Conservation (phyloP, 2,329 filamentous ascomycete species). For the Graphiopsis chlorocephala region DNA sequence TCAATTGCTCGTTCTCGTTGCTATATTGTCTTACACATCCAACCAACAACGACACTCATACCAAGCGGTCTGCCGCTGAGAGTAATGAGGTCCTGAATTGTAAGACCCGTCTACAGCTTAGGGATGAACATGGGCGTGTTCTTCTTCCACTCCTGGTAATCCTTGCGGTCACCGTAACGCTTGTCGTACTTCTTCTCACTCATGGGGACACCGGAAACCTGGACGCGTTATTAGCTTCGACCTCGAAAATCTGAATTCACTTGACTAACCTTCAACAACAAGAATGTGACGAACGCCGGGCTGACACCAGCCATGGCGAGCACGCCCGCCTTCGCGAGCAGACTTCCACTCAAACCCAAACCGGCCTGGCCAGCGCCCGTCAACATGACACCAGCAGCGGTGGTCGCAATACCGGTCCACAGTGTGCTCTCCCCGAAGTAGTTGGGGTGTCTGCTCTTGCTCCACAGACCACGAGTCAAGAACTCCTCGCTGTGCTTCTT, state of each 20-base stretch:
- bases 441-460: conserved; percentile 62
- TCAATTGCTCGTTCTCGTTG: too few species aligned
- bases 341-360: conserved; percentile 53
- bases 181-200: conserved; percentile 69
- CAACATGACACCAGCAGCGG: conserved; percentile 56
- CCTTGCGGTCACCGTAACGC: conserved; percentile 60
- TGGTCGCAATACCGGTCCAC: conserved; percentile 65
- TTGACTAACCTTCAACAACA: conserved; percentile 59
- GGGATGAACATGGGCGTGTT: conserved; percentile 65
- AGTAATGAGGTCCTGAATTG: too few species aligned
- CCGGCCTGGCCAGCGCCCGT: conserved; percentile 54
- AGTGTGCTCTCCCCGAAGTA: conserved; percentile 71
- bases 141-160: conserved; percentile 67
- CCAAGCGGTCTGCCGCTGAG: too few species aligned
- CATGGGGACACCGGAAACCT: conserved; percentile 57
- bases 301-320: conserved; percentile 55
- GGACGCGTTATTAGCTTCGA: conserved; percentile 15
- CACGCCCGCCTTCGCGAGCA: conserved; percentile 44
- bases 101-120: conserved; percentile 51
- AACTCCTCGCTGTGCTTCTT: conserved; percentile 69
- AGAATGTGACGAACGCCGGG: conserved; percentile 62
- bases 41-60: too few species aligned
- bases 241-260: neutral
- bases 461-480: conserved; percentile 62
- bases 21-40: neutral